Conservation (phyloP, 2,329 filamentous ascomycete genomes). For the Colletotrichum tofieldiae region DNA sequence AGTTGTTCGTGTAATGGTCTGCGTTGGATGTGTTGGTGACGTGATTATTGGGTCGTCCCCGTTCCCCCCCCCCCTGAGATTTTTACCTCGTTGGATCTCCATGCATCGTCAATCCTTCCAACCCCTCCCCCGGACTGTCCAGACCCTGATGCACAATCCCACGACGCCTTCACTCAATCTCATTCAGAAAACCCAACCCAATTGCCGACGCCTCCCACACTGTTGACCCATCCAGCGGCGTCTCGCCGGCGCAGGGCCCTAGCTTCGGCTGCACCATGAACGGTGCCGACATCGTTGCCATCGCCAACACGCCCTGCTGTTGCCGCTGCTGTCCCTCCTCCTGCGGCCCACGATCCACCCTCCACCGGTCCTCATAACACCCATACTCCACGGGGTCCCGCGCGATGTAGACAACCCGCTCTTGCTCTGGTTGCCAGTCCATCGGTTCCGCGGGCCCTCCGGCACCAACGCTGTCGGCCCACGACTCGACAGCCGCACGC, state of each 20-base stretch:
- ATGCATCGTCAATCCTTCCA: background rate
- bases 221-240: slow-evolving; percentile 6
- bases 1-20: slow-evolving; percentile 4
- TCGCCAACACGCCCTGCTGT: background rate
- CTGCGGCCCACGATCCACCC: slow-evolving; percentile 3
- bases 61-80: background rate
- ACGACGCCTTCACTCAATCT: slow-evolving; percentile 18
- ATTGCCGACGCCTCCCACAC: slow-evolving; percentile 18
- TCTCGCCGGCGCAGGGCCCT: slow-evolving; percentile 14
- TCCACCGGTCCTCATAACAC: slow-evolving; percentile 38
- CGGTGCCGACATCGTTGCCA: background rate
- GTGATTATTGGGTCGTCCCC: no score
- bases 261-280: background rate
- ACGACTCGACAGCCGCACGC: slow-evolving; percentile 38
- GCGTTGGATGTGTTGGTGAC: background rate
- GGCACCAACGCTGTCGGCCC: slow-evolving; percentile 44
- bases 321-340: background rate
- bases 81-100: background rate
- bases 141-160: background rate
- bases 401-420: slow-evolving; percentile 42
- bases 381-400: slow-evolving; percentile 34
- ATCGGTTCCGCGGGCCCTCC: slow-evolving; percentile 45
- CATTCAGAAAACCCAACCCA: background rate
- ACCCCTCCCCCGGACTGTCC: background rate
- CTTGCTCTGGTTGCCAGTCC: slow-evolving; percentile 48